Conservation (phyloP, 169 alveolate species). For the Plasmodium falciparum region DNA sequence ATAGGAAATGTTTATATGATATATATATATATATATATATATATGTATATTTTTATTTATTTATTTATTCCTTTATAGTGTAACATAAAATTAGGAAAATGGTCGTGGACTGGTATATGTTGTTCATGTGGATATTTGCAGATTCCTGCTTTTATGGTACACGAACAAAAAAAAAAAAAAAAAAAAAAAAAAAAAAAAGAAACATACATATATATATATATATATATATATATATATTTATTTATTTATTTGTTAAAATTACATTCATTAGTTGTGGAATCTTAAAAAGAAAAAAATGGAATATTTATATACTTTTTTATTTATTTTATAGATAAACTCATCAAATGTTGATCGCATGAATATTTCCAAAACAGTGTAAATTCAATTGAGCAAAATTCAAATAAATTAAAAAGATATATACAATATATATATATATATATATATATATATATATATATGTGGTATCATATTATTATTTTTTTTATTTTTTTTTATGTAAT, state of each 20-base stretch:
- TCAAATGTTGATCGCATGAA: slow-evolving; percentile 29
- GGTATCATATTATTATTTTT: too few relatives aligned
- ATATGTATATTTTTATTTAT: too few relatives aligned
- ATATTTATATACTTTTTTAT: background rate
- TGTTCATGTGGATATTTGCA: slow-evolving; percentile 74
- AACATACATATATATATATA: background rate
- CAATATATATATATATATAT: too few relatives aligned
- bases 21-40: too few relatives aligned
- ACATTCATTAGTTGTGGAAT: background rate
- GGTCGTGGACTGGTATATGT: slow-evolving; percentile 76
- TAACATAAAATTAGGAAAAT: slow-evolving; percentile 45
- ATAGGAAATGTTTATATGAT: too few relatives aligned
- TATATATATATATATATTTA: background rate
- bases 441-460: too few relatives aligned
- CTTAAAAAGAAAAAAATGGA: background rate
- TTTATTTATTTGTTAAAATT: background rate
- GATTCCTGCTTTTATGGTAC: slow-evolving; percentile 70
- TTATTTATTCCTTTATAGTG: slow-evolving; percentile 24
- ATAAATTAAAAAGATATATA: background rate
- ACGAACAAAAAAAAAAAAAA: background rate
- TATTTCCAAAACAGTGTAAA: background rate
- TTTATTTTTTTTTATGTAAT: too few relatives aligned
- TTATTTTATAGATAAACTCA: slow-evolving; percentile 1
- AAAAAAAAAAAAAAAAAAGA: too few relatives aligned
- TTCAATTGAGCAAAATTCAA: background rate